phyloP scores from a whole-genome alignment of 768 basidiomycete genomes.

The Suillus americanus region DNA sequence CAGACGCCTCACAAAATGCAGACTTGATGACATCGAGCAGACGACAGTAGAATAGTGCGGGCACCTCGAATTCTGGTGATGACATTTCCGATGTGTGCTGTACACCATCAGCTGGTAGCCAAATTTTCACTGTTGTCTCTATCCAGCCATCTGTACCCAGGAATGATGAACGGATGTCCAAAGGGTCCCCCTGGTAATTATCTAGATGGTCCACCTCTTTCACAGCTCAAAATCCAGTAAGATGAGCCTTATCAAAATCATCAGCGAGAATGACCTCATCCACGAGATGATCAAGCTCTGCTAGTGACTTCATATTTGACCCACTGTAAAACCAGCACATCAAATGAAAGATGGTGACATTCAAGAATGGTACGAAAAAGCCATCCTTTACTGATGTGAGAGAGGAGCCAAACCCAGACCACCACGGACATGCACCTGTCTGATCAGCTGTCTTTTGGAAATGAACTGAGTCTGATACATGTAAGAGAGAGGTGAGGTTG shows the following conservation, averaged over 20 bases:
- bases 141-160: slow-evolving; percentile 7
- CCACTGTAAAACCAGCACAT: slow-evolving; percentile 25
- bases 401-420: slow-evolving; percentile 5
- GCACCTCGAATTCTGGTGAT: slow-evolving; percentile 16
- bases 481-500: not conserved
- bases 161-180: not conserved
- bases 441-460: not conserved
- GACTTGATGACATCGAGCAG: slow-evolving; percentile 24
- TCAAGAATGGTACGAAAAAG: slow-evolving; percentile 14
- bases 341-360: slow-evolving; percentile 14
- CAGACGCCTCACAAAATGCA: slow-evolving; percentile 18
- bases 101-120: slow-evolving; percentile 7
- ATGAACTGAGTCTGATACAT: not conserved
- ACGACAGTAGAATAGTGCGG: slow-evolving; percentile 28
- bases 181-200: not conserved
- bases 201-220: not conserved
- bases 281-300: slow-evolving; percentile 7
- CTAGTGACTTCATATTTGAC: slow-evolving; percentile 11
- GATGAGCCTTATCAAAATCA: slow-evolving; percentile 11
- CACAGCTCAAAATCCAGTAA: slow-evolving; percentile 3
- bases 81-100: not conserved
- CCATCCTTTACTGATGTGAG: not conserved
- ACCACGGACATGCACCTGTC: not conserved
- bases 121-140: slow-evolving; percentile 10
- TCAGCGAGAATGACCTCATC: slow-evolving; percentile 8